Evolutionary conservation across 208 protist genomes (phyloP).

Genomic region (Leishmania gerbilli): DNA sequence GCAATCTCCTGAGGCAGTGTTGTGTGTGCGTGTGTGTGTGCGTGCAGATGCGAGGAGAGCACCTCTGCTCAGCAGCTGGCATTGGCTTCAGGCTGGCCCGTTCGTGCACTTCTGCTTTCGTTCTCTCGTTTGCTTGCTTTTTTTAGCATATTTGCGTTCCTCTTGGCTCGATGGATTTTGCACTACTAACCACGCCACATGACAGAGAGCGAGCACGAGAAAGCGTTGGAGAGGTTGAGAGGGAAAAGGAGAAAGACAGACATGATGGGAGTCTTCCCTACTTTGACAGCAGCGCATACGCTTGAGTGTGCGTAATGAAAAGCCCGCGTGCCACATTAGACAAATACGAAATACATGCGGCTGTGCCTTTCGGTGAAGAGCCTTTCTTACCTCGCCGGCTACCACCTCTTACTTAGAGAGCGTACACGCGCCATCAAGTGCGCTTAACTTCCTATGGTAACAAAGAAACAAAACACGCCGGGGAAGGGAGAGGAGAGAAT

Average conservation of each 20-base stretch:
- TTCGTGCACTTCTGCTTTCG: background rate
- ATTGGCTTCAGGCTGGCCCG: background rate
- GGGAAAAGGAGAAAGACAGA: background rate
- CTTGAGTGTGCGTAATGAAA: background rate
- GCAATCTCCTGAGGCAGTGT: background rate
- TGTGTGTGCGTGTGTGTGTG: background rate
- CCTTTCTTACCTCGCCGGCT: background rate
- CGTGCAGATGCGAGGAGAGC: background rate
- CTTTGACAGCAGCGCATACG: background rate
- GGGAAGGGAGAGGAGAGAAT: background rate
- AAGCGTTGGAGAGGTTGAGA: background rate
- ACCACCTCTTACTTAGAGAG: background rate
- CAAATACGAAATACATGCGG: background rate
- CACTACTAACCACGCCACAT: constrained; percentile 12
- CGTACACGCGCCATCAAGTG: background rate
- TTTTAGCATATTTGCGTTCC: background rate
- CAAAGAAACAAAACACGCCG: constrained; percentile 10
- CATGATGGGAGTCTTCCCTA: background rate
- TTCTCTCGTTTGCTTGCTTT: constrained; percentile 8
- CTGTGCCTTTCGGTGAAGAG: background rate
- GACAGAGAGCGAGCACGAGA: constrained; percentile 6
- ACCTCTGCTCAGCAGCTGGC: background rate
- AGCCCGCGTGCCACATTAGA: background rate
- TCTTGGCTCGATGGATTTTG: background rate
- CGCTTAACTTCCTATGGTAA: constrained; percentile 10